Evolutionary conservation across 2,329 filamentous ascomycete genomes (phyloP), one percentile per base, ranked within the genome.

Genomic region (Bipolaris oryzae): DNA sequence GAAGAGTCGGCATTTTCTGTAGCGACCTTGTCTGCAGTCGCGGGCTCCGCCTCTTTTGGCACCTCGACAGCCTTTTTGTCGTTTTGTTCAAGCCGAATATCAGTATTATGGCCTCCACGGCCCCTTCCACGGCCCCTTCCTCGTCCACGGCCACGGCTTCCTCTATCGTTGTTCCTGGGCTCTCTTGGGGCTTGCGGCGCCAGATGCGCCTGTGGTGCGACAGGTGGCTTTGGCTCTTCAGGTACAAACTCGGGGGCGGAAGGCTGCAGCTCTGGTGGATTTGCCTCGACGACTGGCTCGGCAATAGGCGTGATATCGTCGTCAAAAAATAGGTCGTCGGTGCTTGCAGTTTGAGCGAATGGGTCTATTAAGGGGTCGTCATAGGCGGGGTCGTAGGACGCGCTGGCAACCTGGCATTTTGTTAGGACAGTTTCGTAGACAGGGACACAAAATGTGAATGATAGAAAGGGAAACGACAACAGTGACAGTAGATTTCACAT

Each of bases 281-380:
- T 64, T 33, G 69, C 66, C 61, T 77, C 74, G 1, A 78, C 71
- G 9, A 78, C 69, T 2, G 79, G 77, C 47, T 81, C 74, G 34
- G 77, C 68, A 7, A 80, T 74, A 10, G 80, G 80, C 7, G 75
- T 80, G 60, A 82, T 81, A 64, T 82, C 80, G 53, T 82, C 80
- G 64, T 79, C 80, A 69, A 82, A 82, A 49, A 82, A 82, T 4
- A 82, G 73, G 59, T 82, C 80, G 57, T 82, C 80, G 39, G 79
- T 78, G 37, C 78, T 76, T n/a, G 80, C 78, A 1, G 81, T 80
- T 55, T 81, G 80, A 64, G 80, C 80, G 45, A 80, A 80, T 23
- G 80, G 77, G 52, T 81, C 79, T 13, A 74, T 63, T 10, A 65
- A 63, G n/a, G 68, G 55, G 57, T 73, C 69, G 57, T 61, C 48